A percentile compares a stretch with the other conserved stretches of the same genome.
Conservation (phyloP, 192 early-diverging fungal species). For the Backusella sp. region DNA sequence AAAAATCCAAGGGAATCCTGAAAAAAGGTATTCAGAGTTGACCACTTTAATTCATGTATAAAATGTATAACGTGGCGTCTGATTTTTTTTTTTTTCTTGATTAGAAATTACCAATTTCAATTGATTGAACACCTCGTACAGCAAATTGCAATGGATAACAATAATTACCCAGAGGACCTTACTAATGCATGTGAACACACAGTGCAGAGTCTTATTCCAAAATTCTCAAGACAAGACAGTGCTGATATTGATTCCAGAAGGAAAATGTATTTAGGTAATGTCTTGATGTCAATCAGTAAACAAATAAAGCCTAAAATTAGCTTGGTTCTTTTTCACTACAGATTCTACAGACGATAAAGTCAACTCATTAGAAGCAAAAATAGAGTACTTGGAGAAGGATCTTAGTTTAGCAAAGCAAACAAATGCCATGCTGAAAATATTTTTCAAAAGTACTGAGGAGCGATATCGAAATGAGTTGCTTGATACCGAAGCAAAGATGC, state of each 20-base stretch:
- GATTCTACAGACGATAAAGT: constrained; percentile 22
- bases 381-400: constrained; percentile 27
- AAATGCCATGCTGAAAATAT: constrained; percentile 22
- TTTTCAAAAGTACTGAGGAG: constrained; percentile 20
- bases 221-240: constrained; percentile 1
- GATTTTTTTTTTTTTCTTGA: background rate
- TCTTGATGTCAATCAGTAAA: background rate
- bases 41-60: background rate
- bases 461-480: constrained; percentile 26
- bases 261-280: background rate
- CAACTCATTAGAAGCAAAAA: constrained; percentile 26
- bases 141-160: constrained; percentile 14
- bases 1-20: constrained; percentile 45
- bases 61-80: background rate
- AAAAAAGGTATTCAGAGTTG: constrained; percentile 16
- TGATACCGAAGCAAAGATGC: constrained; percentile 30
- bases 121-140: constrained; percentile 8
- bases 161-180: background rate
- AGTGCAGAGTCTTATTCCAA: constrained; percentile 14
- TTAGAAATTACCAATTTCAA: constrained; percentile 12
- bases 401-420: constrained; percentile 29
- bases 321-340: background rate
- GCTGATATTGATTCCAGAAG: background rate
- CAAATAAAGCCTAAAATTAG: background rate
- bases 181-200: background rate